Percentiles rank a stretch among this genome's conserved stretches.
These are phyloP conservation scores for Citrus glauca DNA, from an alignment of 345 rosid genomes.

Conservation along the genomic window DNA sequence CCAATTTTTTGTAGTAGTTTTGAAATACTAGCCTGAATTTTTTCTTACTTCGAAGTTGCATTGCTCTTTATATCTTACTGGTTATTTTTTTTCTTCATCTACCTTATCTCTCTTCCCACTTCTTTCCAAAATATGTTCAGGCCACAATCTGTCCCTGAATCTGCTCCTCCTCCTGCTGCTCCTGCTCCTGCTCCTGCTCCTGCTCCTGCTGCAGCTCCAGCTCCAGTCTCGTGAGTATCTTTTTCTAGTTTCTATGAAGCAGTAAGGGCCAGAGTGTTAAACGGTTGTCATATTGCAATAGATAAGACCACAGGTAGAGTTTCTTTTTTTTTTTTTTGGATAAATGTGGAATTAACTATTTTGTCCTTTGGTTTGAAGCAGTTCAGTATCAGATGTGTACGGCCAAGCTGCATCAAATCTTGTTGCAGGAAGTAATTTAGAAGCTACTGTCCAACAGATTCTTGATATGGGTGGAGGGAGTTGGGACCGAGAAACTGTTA, in stretches of 20 bases:
- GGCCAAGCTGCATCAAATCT: conserved; percentile 65
- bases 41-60: background rate
- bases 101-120: background rate
- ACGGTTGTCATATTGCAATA: background rate
- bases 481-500: conserved; percentile 55
- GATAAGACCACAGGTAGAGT: background rate
- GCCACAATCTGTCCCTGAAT: conserved; percentile 21
- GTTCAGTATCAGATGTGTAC: conserved; percentile 42
- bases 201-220: conserved; percentile 13
- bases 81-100: background rate
- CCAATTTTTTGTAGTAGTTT: background rate
- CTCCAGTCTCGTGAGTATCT: conserved; percentile 22
- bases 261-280: conserved; percentile 3
- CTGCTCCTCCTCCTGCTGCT: conserved; percentile 13
- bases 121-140: conserved; percentile 12
- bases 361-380: conserved; percentile 19
- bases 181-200: conserved; percentile 17
- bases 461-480: conserved; percentile 64
- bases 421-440: conserved; percentile 57
- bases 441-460: conserved; percentile 49
- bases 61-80: background rate
- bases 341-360: background rate
- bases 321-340: background rate
- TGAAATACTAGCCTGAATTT: background rate
- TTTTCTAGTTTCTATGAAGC: background rate